Evolutionary conservation across 2,329 filamentous ascomycete species (phyloP).

Genomic region (Massarina eburnea): DNA sequence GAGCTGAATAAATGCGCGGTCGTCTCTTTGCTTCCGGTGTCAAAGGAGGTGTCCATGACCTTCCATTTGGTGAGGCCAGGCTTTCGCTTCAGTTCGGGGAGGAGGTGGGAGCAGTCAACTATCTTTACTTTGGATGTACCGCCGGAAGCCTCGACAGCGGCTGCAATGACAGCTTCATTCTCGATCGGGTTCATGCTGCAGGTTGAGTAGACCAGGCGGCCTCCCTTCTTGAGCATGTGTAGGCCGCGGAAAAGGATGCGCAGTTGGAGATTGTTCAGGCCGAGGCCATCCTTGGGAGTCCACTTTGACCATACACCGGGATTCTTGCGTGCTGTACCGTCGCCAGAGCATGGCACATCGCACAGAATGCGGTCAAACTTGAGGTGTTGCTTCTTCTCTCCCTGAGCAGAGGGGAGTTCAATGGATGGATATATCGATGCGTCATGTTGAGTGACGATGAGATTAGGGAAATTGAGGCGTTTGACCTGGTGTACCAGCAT

Average conservation of each 20-base stretch:
- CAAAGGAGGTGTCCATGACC: constrained; percentile 62
- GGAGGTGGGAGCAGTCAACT: constrained; percentile 76
- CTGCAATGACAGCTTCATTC: constrained; percentile 88
- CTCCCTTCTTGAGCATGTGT: constrained; percentile 94
- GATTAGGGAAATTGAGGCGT: constrained; percentile 90
- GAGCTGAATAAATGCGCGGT: constrained; percentile 74
- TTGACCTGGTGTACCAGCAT: constrained; percentile 98
- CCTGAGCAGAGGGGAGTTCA: constrained; percentile 66
- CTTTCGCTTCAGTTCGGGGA: constrained; percentile 74
- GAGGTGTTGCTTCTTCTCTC: constrained; percentile 69
- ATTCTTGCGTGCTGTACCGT: constrained; percentile 93
- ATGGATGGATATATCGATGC: constrained; percentile 94
- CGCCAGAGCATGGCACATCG: constrained; percentile 95
- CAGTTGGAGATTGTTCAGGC: constrained; percentile 82
- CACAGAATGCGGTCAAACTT: constrained; percentile 97
- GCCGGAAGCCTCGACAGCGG: constrained; percentile 87
- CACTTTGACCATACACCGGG: constrained; percentile 93
- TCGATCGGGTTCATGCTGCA: constrained; percentile 99
- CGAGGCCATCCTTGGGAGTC: constrained; percentile 83
- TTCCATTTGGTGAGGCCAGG: constrained; percentile 82
- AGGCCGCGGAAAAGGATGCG: constrained; percentile 88
- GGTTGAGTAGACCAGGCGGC: constrained; percentile 94
- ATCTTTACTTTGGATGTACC: constrained; percentile 79
- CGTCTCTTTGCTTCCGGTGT: constrained; percentile 60
- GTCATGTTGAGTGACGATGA: constrained; percentile 97